Evolutionary conservation across 495 filamentous ascomycete species (phyloP).

Genomic region (Daldinia caldariorum): DNA sequence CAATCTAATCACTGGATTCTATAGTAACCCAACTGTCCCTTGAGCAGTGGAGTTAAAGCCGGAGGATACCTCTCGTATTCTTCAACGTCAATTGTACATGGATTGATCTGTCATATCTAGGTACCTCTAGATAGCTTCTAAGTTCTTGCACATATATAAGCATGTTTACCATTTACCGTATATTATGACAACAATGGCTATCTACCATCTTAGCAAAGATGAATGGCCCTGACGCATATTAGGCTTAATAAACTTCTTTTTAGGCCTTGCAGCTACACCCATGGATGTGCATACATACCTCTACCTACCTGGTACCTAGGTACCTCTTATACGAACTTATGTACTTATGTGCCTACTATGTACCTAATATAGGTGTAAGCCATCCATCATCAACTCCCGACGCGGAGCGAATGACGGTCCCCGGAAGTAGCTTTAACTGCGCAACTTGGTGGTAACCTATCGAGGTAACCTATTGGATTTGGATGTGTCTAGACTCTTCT

Average conservation of each 20-base stretch:
- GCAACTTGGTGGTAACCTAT: background rate
- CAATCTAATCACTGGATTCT: conserved; percentile 9
- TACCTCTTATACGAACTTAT: background rate
- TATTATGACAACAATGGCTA: background rate
- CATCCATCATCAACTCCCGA: background rate
- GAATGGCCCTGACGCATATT: background rate
- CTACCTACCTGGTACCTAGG: background rate
- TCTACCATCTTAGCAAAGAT: background rate
- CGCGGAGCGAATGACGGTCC: background rate
- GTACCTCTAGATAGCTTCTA: no score
- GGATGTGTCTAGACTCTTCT: background rate
- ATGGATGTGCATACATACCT: no score
- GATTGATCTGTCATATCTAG: background rate
- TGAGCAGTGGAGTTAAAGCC: background rate
- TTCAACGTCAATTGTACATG: background rate
- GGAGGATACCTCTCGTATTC: background rate
- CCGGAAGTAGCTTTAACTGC: background rate
- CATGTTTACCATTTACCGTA: background rate
- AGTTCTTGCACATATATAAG: background rate
- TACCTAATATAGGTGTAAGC: background rate
- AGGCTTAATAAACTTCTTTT: conserved; percentile 34
- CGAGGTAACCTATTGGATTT: background rate
- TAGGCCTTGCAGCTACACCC: conserved; percentile 5
- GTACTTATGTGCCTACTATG: conserved; percentile 11
- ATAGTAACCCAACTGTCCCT: background rate